Conservation (phyloP, 2,329 filamentous ascomycete species). For the Diaporthe sp. region DNA sequence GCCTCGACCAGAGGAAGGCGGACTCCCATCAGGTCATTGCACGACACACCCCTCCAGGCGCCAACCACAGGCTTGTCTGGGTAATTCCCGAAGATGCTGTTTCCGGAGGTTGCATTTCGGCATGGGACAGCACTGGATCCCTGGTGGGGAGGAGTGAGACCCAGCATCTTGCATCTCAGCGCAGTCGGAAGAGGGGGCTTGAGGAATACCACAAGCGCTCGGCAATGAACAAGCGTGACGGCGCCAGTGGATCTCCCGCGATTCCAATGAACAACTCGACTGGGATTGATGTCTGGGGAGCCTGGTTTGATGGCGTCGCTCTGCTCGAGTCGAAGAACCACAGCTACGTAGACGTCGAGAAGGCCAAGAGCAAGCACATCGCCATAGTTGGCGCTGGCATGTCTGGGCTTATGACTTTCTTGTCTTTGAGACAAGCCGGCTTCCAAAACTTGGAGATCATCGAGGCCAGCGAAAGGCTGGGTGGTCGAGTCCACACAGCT, state of each 20-base stretch:
- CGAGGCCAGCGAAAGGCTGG: constrained; percentile 69
- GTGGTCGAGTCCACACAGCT: constrained; percentile 71
- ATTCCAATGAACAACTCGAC: constrained; percentile 62
- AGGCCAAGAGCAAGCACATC: constrained; percentile 67
- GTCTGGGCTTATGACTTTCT: constrained; percentile 70
- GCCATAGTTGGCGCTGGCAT: constrained; percentile 75
- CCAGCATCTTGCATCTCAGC: constrained; percentile 42
- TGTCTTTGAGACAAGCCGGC: constrained; percentile 61
- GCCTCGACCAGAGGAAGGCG: constrained; percentile 35
- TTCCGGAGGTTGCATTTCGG: constrained; percentile 52
- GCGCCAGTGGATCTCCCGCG: constrained; percentile 34
- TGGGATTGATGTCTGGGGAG: constrained; percentile 59
- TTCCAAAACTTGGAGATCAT: constrained; percentile 70
- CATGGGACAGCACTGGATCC: constrained; percentile 46
- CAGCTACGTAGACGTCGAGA: constrained; percentile 59
- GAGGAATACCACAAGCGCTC: constrained; percentile 25
- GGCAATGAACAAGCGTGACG: constrained; percentile 38
- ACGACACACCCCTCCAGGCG: constrained; percentile 34
- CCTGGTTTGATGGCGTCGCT: constrained; percentile 75
- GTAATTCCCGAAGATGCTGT: constrained; percentile 43
- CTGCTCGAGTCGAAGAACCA: constrained; percentile 66
- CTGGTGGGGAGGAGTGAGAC: constrained; percentile 50
- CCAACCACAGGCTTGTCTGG: constrained; percentile 47
- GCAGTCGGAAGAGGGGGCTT: constrained; percentile 41
- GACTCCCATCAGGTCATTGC: constrained; percentile 44